Conservation (phyloP, 306 rosid species). For the Rubus idaeus region DNA sequence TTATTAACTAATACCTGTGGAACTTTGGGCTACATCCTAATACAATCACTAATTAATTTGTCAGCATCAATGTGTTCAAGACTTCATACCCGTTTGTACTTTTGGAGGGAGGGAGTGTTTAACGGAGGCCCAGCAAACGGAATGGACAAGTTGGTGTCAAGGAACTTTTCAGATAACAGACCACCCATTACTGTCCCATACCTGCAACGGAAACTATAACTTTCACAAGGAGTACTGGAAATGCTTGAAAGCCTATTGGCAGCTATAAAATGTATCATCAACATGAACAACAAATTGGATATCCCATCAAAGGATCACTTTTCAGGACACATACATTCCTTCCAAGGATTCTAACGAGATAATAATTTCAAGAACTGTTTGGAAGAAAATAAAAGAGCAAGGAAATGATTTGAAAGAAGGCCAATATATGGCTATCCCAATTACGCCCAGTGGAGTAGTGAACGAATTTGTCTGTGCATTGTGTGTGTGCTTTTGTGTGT, state of each 20-base stretch:
- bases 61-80: not conserved
- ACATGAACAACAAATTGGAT: not conserved
- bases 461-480: not conserved
- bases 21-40: not conserved
- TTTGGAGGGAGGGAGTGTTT: constrained; percentile 93
- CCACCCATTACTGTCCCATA: constrained; percentile 98
- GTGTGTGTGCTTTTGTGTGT: not conserved
- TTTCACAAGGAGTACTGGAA: constrained; percentile 10
- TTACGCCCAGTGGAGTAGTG: not conserved
- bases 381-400: not conserved
- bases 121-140: constrained; percentile 87
- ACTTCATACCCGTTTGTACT: constrained; percentile 79
- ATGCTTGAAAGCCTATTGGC: not conserved
- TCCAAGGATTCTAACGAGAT: not conserved
- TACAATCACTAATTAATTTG: not conserved
- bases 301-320: not conserved
- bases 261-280: not conserved
- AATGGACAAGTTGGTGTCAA: constrained; percentile 77
- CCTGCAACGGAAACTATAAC: constrained; percentile 49
- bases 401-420: not conserved
- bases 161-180: constrained; percentile 85
- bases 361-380: not conserved
- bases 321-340: not conserved
- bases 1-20: not conserved
- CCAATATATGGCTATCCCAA: not conserved